Evolutionary conservation across 2,329 filamentous ascomycete genomes (phyloP).

Genomic region (Sporothrix dimorphospora): DNA sequence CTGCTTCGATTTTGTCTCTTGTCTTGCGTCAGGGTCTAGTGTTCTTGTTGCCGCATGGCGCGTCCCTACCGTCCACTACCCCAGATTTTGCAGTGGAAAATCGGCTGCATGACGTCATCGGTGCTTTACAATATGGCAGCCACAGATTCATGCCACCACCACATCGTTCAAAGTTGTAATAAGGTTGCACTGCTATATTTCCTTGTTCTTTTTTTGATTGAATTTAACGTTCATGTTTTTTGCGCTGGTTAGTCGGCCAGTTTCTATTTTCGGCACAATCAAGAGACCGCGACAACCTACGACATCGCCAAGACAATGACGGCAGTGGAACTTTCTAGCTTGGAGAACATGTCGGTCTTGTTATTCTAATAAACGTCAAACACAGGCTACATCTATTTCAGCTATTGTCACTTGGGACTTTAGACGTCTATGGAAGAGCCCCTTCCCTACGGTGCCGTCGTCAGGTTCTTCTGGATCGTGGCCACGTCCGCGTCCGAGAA

Average conservation of each 20-base stretch:
- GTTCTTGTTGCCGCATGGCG: neutral
- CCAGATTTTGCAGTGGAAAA: neutral
- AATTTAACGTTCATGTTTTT: neutral
- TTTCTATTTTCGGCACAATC: conserved; percentile 5
- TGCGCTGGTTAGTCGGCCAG: neutral
- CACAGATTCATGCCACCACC: neutral
- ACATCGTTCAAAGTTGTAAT: neutral
- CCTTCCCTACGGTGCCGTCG: conserved; percentile 9
- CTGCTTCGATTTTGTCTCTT: neutral
- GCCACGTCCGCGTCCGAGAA: conserved; percentile 51
- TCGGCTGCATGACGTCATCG: neutral
- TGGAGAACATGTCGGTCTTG: neutral
- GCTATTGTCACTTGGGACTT: neutral
- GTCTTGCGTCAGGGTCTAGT: conserved; percentile 17
- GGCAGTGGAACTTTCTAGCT: neutral
- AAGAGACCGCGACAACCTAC: neutral
- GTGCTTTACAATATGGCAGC: neutral
- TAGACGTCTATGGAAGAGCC: neutral
- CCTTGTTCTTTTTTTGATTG: neutral
- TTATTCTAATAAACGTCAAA: neutral
- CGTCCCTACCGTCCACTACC: neutral
- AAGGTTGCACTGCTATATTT: conserved; percentile 15
- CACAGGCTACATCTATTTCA: neutral
- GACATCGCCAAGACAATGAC: neutral
- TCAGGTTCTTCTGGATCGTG: conserved; percentile 53